These are phyloP conservation scores for Candida takata DNA, from an alignment of 805 yeast species.

Conservation along the genomic window DNA sequence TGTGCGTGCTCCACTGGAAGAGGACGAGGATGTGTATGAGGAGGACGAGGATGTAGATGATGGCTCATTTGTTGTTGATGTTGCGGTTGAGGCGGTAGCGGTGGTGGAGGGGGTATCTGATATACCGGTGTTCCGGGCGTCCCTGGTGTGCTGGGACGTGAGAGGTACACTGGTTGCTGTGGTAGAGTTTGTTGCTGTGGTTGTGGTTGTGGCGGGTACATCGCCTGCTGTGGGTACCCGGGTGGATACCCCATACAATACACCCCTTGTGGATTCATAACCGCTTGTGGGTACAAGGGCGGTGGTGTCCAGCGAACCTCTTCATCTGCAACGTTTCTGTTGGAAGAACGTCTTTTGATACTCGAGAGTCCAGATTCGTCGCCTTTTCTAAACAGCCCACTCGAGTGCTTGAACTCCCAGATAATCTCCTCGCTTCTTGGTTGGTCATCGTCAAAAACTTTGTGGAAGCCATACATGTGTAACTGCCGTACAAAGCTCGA, in stretches of 20 bases:
- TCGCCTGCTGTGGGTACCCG: too few relatives aligned
- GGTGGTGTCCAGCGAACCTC: slow-evolving; percentile 9
- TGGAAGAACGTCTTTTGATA: slow-evolving; percentile 54
- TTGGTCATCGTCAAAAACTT: slow-evolving; percentile 35
- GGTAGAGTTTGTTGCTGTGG: slow-evolving; percentile 7
- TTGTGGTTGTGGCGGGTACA: slow-evolving; percentile 1
- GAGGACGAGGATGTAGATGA: too few relatives aligned
- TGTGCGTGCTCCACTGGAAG: too few relatives aligned
- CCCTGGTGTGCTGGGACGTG: slow-evolving; percentile 1
- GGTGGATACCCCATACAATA: neutral
- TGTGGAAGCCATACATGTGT: slow-evolving; percentile 96
- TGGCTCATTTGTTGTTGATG: too few relatives aligned
- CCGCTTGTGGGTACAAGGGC: slow-evolving; percentile 3
- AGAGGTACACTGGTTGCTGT: too few relatives aligned
- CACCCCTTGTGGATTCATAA: neutral
- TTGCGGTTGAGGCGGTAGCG: neutral
- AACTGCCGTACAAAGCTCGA: slow-evolving; percentile 90
- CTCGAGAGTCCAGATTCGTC: slow-evolving; percentile 54
- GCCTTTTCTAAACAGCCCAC: slow-evolving; percentile 66
- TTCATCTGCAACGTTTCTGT: slow-evolving; percentile 15
- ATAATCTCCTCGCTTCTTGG: slow-evolving; percentile 18
- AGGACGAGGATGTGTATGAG: neutral
- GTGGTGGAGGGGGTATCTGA: neutral
- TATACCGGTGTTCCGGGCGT: neutral
- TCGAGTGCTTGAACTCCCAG: slow-evolving; percentile 83